Conservation (phyloP, 106 monocot species). For the Phalaenopsis aphrodite region DNA sequence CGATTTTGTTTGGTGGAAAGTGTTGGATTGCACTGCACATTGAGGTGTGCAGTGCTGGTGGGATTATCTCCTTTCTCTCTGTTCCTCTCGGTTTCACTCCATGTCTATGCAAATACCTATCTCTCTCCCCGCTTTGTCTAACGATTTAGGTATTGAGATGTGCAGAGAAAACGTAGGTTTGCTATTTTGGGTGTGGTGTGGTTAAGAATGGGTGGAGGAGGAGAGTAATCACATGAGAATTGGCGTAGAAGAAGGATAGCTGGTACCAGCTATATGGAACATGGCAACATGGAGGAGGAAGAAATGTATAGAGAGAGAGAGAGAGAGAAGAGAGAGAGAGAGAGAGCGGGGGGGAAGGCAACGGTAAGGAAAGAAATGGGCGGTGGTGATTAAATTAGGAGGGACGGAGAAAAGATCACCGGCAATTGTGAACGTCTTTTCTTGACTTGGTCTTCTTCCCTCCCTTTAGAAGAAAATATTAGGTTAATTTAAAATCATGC, state of each 20-base stretch:
- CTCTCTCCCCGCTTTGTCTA: no score
- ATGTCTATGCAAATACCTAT: background rate
- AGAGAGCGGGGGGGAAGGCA: background rate
- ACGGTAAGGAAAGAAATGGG: background rate
- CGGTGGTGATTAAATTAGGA: background rate
- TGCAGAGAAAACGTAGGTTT: background rate
- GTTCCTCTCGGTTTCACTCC: background rate
- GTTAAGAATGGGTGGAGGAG: constrained; percentile 1
- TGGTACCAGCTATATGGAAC: constrained; percentile 8
- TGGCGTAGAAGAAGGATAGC: background rate
- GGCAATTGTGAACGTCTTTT: background rate
- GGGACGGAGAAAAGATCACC: background rate
- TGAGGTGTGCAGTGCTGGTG: background rate
- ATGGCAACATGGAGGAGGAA: background rate
- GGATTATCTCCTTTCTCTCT: background rate
- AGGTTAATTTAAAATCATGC: no score
- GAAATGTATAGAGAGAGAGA: constrained; percentile 2
- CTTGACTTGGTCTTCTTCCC: background rate
- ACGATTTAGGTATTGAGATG: background rate
- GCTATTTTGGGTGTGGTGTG: background rate
- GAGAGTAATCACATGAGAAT: constrained; percentile 4
- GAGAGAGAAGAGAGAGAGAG: background rate
- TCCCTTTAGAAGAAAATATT: background rate
- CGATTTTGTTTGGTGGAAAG: background rate
- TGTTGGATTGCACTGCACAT: background rate